Evolutionary conservation across 1,284 basidiomycete species (phyloP), one percentile per base, ranked within the genome.

Genomic region (Naganishia albida): DNA sequence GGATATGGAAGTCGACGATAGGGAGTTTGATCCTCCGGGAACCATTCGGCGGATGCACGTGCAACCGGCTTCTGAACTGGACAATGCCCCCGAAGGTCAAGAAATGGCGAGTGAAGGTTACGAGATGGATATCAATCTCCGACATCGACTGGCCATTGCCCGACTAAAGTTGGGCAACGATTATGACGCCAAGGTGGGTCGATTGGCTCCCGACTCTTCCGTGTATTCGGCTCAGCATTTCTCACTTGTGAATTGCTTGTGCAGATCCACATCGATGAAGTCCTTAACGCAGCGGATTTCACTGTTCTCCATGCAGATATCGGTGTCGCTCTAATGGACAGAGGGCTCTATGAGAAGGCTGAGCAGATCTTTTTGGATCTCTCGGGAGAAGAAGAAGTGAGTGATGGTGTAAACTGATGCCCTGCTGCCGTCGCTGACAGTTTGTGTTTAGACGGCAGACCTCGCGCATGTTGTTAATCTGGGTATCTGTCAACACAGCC

Each of bases 141-240:
- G 94, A 53, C 87, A 93, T 74, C 83, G 93, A n/a, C 80, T 99
- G 1, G 93, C 91, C 0, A 83, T 96, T 26, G 86, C 91, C 1
- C 83, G 95, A 59, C 85, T 97, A 39, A 89, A 87, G 74, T 83
- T 91, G 76, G 89, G 89, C 0, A 86, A 95, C 65, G 76, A 85
- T 13, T 86, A 88, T 1, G 92, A 95, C 75, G 93, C 90, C 6
- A 87, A 88, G 81, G 91, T 91, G 59, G 54, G 84, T 74, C 30
- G 40, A 44, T 13, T 10, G 15, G 28, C 30, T 34, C 18, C 7
- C 13, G 13, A 16, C 18, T 12, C 0, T 1, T 18, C 30, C 2
- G 8, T 34, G 20, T 23, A 26, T 23, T 16, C 12, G n/a, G 7
- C 28, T 40, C 0, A 20, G 63, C 16, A 30, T 48, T 54, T 18